These are phyloP conservation scores for Colletotrichum tabaci DNA, from an alignment of 2,329 filamentous ascomycete species.

Conservation along the genomic window DNA sequence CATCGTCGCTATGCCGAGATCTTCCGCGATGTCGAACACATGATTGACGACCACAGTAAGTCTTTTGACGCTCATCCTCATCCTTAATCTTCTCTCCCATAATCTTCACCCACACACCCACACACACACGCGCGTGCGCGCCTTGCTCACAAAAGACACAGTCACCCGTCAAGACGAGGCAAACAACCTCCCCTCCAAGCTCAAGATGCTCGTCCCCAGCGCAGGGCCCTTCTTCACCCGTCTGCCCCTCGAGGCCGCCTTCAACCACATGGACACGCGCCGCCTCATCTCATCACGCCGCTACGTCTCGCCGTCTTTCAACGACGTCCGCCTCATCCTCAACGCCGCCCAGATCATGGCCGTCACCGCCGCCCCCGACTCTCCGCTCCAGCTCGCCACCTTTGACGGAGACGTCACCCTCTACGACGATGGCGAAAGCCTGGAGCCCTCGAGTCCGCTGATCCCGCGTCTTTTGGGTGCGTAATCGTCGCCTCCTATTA, in stretches of 20 bases:
- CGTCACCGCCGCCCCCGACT: slow-evolving; percentile 71
- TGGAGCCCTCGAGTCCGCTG: slow-evolving; percentile 83
- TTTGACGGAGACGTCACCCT: slow-evolving; percentile 98
- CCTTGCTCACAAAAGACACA: slow-evolving; percentile 51
- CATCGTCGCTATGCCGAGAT: slow-evolving; percentile 95
- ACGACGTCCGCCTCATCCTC: slow-evolving; percentile 92
- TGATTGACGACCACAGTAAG: slow-evolving; percentile 92
- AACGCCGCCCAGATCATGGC: slow-evolving; percentile 97
- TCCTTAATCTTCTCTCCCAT: not conserved
- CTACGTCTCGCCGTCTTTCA: slow-evolving; percentile 97
- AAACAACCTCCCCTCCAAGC: slow-evolving; percentile 83
- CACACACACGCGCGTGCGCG: not conserved
- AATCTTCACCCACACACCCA: not conserved
- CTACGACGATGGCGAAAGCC: slow-evolving; percentile 89
- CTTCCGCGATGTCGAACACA: slow-evolving; percentile 90
- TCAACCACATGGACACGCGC: slow-evolving; percentile 88
- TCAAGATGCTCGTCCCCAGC: slow-evolving; percentile 91
- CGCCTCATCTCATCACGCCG: slow-evolving; percentile 91
- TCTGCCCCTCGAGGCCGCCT: slow-evolving; percentile 88
- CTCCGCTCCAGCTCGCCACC: slow-evolving; percentile 86
- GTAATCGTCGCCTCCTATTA: slow-evolving; percentile 19
- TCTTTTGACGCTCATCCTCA: slow-evolving; percentile 5
- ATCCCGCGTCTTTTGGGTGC: slow-evolving; percentile 74
- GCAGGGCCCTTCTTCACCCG: slow-evolving; percentile 96
- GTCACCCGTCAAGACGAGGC: slow-evolving; percentile 79